Conservation (phyloP, 2,329 filamentous ascomycete genomes). For the Botrytis byssoidea region DNA sequence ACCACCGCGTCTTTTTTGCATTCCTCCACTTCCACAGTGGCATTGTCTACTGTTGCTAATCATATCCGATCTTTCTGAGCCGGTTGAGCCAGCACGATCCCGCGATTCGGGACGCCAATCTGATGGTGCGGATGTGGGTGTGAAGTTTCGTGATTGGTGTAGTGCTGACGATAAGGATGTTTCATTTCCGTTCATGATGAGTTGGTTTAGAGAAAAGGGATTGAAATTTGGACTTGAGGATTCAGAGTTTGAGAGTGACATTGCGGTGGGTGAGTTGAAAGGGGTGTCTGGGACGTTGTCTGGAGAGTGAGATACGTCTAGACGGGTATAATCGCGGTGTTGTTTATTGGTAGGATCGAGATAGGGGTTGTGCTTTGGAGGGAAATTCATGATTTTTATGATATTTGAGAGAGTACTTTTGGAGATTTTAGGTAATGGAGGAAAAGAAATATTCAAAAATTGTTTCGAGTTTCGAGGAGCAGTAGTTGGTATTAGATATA, state of each 20-base stretch:
- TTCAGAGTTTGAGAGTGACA: conserved; percentile 3
- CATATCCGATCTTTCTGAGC: background rate
- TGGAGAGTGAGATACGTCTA: conserved; percentile 6
- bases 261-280: conserved; percentile 15
- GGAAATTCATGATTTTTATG: conserved; percentile 8
- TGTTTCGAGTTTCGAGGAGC: background rate
- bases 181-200: conserved; percentile 14
- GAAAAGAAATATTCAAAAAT: background rate
- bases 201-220: conserved; percentile 8
- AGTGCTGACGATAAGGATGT: background rate
- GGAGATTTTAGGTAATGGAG: background rate
- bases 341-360: conserved; percentile 15
- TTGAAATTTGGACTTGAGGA: background rate
- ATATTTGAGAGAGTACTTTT: background rate
- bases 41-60: background rate
- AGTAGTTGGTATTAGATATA: conserved; percentile 7
- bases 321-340: conserved; percentile 11
- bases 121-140: conserved; percentile 8
- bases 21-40: background rate
- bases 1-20: background rate
- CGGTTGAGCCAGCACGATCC: conserved; percentile 4
- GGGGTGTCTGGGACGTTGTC: conserved; percentile 19
- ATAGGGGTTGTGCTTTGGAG: conserved; percentile 14
- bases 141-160: background rate
- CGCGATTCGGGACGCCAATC: background rate